phyloP scores from a whole-genome alignment of 225 moss, liverwort and hornwort species.

The Pseudisothecium myosuroides region DNA sequence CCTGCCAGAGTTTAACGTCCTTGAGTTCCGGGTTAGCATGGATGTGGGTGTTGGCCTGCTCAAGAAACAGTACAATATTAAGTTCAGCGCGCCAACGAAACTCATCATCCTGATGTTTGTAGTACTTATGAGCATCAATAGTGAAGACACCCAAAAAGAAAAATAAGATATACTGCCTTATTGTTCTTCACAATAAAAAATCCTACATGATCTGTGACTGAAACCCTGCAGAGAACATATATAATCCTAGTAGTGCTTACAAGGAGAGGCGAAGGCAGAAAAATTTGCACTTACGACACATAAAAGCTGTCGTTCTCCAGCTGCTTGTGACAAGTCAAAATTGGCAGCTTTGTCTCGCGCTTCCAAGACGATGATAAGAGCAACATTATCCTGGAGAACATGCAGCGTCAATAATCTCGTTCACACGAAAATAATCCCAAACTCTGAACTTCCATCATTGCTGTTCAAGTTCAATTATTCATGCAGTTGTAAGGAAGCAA shows the following conservation, averaged over 20 bases:
- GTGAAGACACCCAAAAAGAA: not conserved
- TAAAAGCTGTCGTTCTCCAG: constrained; percentile 49
- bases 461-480: not conserved
- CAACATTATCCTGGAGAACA: constrained; percentile 53
- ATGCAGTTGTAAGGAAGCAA: not conserved
- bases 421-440: not conserved
- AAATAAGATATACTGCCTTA: not conserved
- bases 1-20: constrained; percentile 80
- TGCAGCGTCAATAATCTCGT: not conserved
- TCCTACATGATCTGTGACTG: not conserved
- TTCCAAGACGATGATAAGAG: constrained; percentile 73
- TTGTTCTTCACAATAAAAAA: not conserved
- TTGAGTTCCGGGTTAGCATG: constrained; percentile 69
- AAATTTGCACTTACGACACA: constrained; percentile 59
- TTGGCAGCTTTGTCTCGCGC: constrained; percentile 36
- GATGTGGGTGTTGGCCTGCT: constrained; percentile 75
- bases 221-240: not conserved
- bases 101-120: not conserved
- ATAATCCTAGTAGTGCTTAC: not conserved
- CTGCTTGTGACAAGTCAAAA: constrained; percentile 13
- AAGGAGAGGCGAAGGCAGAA: not conserved
- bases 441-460: not conserved
- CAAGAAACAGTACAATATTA: not conserved
- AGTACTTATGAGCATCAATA: not conserved
- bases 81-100: not conserved